Base-by-base conservation (phyloP, 345 rosid genomes). In the Capsella bursapastoris region DNA sequence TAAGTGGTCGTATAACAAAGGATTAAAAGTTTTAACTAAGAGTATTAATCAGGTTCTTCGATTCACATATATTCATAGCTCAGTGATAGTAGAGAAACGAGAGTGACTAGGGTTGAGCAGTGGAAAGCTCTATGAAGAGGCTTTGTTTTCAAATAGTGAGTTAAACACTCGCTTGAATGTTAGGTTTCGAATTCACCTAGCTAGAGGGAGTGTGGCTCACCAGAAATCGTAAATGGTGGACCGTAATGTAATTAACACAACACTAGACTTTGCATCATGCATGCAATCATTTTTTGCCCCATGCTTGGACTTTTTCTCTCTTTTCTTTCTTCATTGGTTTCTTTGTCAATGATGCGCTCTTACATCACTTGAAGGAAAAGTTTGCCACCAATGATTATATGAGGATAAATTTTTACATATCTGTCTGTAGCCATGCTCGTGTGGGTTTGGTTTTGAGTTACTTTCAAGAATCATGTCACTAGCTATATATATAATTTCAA, bases 401-500 rank as follows among this genome's bases (percentile, higher is more conserved):
- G 40, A 22, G 25, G 43, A 76, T 62, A 57, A 25, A 4, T 13
- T 14, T 22, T n/a, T 16, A 49, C 66, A 66, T 40, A 48, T 31
- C 15, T 49, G 58, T 31, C 15, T 49, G 58, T 37, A 10, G 51
- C 51, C 71, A 74, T 57, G 78, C 59, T 57, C 72, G 57, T 75
- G 73, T 75, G 69, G 64, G 68, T 60, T 62, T 76, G 71, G 49
- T 69, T 76, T 76, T 34, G 34, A 55, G 28, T 70, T 69, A 68
- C 28, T 76, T 69, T 69, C 75, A 62, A 75, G 40, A 38, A 51
- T 69, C 51, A 43, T 61, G n/a, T 69, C 64, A 63, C 44, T 53
- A 5, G 51, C 7, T 22, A 22, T 22, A 22, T 22, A 22, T 70
- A 44, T 62, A 7, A 35, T 68, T 68, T 60, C 53, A 50, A 7